These are phyloP conservation scores for Kuraishia ogatae DNA, from an alignment of 805 yeast species.

Conservation along the genomic window DNA sequence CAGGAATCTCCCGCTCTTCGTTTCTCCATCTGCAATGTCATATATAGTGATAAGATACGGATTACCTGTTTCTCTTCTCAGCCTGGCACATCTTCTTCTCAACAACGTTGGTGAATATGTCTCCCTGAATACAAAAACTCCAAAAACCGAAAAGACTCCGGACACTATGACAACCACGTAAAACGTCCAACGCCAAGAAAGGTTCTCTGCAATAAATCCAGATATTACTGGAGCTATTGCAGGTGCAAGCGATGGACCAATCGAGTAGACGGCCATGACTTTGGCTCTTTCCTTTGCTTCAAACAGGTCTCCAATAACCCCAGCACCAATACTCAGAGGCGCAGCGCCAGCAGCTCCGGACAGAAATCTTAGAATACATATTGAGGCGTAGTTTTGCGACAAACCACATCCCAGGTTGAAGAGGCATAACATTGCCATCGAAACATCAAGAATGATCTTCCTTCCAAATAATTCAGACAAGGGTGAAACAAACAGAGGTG, in stretches of 20 bases:
- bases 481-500: constrained; percentile 62
- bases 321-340: constrained; percentile 63
- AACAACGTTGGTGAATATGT: constrained; percentile 52
- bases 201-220: constrained; percentile 44
- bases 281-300: constrained; percentile 39
- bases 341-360: constrained; percentile 63
- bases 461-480: constrained; percentile 62
- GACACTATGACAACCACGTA: constrained; percentile 46
- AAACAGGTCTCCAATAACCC: constrained; percentile 55
- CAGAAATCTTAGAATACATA: constrained; percentile 49
- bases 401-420: constrained; percentile 57
- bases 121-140: constrained; percentile 40
- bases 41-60: constrained; percentile 46
- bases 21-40: constrained; percentile 46
- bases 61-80: constrained; percentile 50
- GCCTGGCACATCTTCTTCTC: constrained; percentile 31
- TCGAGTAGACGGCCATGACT: constrained; percentile 45
- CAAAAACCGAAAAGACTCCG: constrained; percentile 34
- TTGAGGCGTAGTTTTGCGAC: constrained; percentile 42
- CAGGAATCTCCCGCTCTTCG: constrained; percentile 27
- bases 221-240: constrained; percentile 48
- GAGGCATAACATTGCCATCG: constrained; percentile 37
- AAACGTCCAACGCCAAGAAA: constrained; percentile 58
- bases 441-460: constrained; percentile 40
- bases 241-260: constrained; percentile 50